A percentile compares a stretch with the other conserved stretches of the same genome.
Conservation (phyloP, 2,329 filamentous ascomycete species). For the Zasmidium cellare region DNA sequence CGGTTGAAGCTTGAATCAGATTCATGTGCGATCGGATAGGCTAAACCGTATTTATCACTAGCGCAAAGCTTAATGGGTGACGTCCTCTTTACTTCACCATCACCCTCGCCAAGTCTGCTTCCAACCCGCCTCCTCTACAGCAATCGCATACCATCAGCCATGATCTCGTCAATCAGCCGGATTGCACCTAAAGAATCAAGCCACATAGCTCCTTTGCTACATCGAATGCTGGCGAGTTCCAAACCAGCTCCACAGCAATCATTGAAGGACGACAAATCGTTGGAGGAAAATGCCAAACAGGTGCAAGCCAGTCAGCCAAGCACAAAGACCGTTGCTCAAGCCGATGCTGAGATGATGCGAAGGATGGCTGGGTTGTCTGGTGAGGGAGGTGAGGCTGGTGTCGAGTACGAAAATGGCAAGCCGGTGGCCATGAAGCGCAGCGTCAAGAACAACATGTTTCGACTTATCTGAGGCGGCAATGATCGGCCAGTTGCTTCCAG, state of each 20-base stretch:
- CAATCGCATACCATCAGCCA: neutral
- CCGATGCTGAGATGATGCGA: slow-evolving; percentile 65
- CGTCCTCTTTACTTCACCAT: neutral
- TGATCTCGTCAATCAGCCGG: neutral
- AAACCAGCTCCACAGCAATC: slow-evolving; percentile 5
- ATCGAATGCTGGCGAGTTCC: neutral
- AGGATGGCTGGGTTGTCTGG: slow-evolving; percentile 68
- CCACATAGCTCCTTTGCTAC: neutral
- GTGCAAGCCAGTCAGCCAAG: slow-evolving; percentile 22
- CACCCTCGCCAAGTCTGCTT: neutral
- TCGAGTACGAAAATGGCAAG: slow-evolving; percentile 75
- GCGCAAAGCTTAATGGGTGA: neutral
- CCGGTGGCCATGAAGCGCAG: slow-evolving; percentile 71
- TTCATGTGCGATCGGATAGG: slow-evolving; percentile 3
- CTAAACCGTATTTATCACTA: neutral
- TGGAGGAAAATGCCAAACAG: slow-evolving; percentile 17
- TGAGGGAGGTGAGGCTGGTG: slow-evolving; percentile 68
- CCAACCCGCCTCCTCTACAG: neutral
- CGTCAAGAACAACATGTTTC: slow-evolving; percentile 76
- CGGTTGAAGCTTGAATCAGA: neutral
- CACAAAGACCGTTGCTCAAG: slow-evolving; percentile 60
- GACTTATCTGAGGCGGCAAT: slow-evolving; percentile 61
- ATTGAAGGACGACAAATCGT: slow-evolving; percentile 19
- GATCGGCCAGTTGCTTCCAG: too few relatives aligned
- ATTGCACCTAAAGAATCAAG: too few relatives aligned